A percentile compares a stretch with the other conserved stretches of the same genome.
Conservation (phyloP, 129 eudicot genomes). For the Cynara cardunculus region DNA sequence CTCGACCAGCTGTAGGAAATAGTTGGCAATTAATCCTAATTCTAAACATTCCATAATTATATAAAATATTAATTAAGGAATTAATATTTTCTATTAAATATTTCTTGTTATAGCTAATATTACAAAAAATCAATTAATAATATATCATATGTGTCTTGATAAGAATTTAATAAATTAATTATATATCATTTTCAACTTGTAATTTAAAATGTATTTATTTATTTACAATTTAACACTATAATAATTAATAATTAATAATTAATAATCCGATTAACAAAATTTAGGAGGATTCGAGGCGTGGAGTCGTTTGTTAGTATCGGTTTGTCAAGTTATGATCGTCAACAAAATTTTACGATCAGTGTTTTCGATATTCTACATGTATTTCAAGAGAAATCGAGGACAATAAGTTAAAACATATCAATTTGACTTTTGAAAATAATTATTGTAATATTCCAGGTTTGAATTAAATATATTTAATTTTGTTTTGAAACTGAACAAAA, state of each 20-base stretch:
- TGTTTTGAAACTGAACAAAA: not conserved
- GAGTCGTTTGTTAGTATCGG: conserved; percentile 2
- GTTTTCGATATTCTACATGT: not conserved
- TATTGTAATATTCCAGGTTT: not conserved
- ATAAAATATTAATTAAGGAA: not conserved
- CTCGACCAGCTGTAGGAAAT: not conserved
- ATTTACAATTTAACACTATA: not conserved
- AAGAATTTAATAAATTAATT: not conserved
- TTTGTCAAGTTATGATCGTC: not conserved
- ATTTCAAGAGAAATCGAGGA: not conserved
- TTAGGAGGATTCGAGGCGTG: conserved; percentile 21
- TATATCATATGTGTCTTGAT: not conserved
- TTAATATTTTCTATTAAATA: not conserved
- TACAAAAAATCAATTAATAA: not conserved
- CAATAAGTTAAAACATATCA: not conserved
- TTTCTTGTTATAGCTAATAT: conserved; percentile 15
- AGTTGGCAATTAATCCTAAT: not conserved
- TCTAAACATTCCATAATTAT: too few relatives aligned
- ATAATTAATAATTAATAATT: not conserved
- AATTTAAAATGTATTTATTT: not conserved
- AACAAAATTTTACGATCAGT: not conserved
- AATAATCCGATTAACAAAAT: too few relatives aligned
- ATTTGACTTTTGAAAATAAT: not conserved
- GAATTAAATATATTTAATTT: not conserved
- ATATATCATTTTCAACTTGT: not conserved